Conservation (phyloP, 768 basidiomycete genomes). For the Suillus paluster region DNA sequence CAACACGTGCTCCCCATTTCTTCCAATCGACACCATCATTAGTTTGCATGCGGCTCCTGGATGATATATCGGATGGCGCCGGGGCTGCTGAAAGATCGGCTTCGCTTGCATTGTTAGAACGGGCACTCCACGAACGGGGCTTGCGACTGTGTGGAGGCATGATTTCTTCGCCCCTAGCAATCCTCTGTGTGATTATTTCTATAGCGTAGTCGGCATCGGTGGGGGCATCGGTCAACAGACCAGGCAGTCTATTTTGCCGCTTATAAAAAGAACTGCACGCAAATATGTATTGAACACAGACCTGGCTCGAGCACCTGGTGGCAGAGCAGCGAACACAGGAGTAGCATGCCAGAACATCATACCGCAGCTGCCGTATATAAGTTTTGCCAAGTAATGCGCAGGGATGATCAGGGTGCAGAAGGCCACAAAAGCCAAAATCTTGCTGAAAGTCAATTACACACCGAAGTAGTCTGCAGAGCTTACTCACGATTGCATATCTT, state of each 20-base stretch:
- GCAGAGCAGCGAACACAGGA: slow-evolving; percentile 58
- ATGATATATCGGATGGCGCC: neutral
- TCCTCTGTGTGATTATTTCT: slow-evolving; percentile 64
- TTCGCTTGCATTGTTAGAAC: slow-evolving; percentile 19
- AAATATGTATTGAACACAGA: slow-evolving; percentile 25
- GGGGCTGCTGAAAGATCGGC: neutral
- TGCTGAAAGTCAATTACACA: slow-evolving; percentile 15
- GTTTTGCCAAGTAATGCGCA: slow-evolving; percentile 52
- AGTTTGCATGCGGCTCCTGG: slow-evolving; percentile 6
- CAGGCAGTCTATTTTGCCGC: slow-evolving; percentile 44
- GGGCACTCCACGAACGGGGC: slow-evolving; percentile 21
- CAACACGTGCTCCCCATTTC: slow-evolving; percentile 56
- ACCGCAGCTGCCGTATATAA: slow-evolving; percentile 50
- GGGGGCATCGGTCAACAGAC: slow-evolving; percentile 55
- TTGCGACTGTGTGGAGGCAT: slow-evolving; percentile 34
- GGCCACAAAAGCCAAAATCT: slow-evolving; percentile 43
- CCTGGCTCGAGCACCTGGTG: slow-evolving; percentile 51
- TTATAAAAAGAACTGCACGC: neutral
- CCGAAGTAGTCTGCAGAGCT: neutral
- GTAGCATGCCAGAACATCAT: slow-evolving; percentile 65
- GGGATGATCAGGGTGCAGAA: slow-evolving; percentile 52
- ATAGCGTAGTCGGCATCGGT: slow-evolving; percentile 76
- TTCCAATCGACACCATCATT: slow-evolving; percentile 51
- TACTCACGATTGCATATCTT: slow-evolving; percentile 51
- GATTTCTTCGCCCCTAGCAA: slow-evolving; percentile 57